phyloP scores from a whole-genome alignment of 768 basidiomycete species.

The Fomitopsis serialis region DNA sequence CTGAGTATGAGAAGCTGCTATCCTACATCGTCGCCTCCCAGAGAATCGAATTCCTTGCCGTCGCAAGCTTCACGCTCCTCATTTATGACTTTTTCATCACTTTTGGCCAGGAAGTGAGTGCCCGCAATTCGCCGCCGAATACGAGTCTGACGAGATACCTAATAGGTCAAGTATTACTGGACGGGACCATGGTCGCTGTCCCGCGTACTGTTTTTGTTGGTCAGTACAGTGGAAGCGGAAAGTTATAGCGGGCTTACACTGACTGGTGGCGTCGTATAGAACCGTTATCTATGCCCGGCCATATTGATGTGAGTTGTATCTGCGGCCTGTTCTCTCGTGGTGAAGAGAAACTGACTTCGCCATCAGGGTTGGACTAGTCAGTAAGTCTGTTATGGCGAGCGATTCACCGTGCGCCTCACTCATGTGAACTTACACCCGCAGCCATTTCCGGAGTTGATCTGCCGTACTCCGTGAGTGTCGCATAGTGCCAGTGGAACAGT shows the following conservation, averaged over 20 bases:
- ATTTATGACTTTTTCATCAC: conserved; percentile 11
- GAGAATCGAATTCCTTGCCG: conserved; percentile 6
- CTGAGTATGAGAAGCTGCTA: conserved; percentile 5
- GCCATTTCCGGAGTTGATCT: neutral
- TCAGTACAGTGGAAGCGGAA: neutral
- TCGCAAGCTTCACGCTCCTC: conserved; percentile 5
- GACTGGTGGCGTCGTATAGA: conserved; percentile 1
- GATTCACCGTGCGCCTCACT: neutral
- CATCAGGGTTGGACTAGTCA: conserved; percentile 1
- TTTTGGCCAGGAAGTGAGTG: conserved; percentile 11
- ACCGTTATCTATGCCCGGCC: conserved; percentile 12
- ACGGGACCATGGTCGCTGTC: conserved; percentile 12
- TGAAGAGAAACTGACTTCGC: too few species aligned
- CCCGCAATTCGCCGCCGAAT: neutral
- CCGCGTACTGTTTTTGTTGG: conserved; percentile 14
- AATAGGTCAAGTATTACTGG: conserved; percentile 16
- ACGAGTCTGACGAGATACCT: neutral
- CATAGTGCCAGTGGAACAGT: neutral
- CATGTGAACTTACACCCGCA: neutral
- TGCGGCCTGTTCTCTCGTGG: too few species aligned
- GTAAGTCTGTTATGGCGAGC: neutral
- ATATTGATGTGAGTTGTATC: conserved; percentile 6
- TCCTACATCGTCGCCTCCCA: conserved; percentile 4
- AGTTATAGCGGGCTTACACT: neutral
- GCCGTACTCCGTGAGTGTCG: neutral